phyloP scores from a whole-genome alignment of 306 rosid genomes.

The Datisca glomerata region DNA sequence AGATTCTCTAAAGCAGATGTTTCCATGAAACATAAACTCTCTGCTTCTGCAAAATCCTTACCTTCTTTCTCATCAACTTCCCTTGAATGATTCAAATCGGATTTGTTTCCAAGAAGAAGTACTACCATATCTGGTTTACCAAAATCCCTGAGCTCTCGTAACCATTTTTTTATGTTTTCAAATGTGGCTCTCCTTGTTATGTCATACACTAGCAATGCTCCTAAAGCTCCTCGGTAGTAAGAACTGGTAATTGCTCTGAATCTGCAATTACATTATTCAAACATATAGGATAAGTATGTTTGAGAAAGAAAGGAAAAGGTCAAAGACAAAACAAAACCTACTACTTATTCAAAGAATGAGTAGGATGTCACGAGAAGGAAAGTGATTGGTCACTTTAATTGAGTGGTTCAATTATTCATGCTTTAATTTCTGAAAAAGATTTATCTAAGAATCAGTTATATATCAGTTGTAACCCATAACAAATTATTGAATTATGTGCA shows the following conservation, averaged over 20 bases:
- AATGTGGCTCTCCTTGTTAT: slow-evolving; percentile 41
- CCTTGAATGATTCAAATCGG: slow-evolving; percentile 50
- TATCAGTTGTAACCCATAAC: not conserved
- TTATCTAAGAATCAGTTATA: not conserved
- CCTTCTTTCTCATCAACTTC: slow-evolving; percentile 71
- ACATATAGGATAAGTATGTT: not conserved
- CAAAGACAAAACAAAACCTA: not conserved
- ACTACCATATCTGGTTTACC: slow-evolving; percentile 66
- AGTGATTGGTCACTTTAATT: not conserved
- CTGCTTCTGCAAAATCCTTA: slow-evolving; percentile 37
- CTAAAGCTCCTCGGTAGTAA: slow-evolving; percentile 88
- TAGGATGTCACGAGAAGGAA: not conserved
- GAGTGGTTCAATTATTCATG: not conserved
- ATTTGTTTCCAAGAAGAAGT: slow-evolving; percentile 65
- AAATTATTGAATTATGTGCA: not conserved
- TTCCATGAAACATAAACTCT: slow-evolving; percentile 75
- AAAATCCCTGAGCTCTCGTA: slow-evolving; percentile 53
- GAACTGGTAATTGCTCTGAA: slow-evolving; percentile 94
- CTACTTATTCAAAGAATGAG: not conserved
- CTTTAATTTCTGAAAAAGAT: not conserved
- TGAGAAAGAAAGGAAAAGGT: not conserved
- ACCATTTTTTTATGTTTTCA: slow-evolving; percentile 55
- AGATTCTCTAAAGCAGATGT: slow-evolving; percentile 75
- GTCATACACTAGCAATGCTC: slow-evolving; percentile 79
- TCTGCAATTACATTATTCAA: slow-evolving; percentile 12